Conservation (phyloP, 2,329 filamentous ascomycete species). For the Xylaria sp. region DNA sequence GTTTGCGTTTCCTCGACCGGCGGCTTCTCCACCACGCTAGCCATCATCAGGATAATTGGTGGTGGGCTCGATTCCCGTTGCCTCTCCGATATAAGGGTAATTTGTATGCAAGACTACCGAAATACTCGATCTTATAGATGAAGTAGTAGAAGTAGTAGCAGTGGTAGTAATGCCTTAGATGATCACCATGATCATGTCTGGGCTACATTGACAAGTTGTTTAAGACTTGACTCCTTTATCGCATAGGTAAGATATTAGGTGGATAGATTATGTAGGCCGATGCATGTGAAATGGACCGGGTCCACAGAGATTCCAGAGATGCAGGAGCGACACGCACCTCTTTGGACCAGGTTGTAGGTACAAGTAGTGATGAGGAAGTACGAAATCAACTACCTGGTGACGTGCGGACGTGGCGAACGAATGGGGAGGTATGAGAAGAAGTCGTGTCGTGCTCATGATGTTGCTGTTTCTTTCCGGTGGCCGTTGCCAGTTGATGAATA, state of each 20-base stretch:
- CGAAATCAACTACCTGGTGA: neutral
- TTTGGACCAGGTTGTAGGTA: neutral
- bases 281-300: neutral
- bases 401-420: neutral
- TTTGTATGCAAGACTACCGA: neutral
- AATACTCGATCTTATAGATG: neutral
- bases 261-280: neutral
- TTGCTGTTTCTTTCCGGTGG: neutral
- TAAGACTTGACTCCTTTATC: neutral
- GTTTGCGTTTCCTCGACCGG: slow-evolving; percentile 18
- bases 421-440: neutral
- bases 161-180: neutral
- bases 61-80: too few species aligned
- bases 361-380: neutral
- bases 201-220: neutral
- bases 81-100: neutral
- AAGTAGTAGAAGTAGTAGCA: neutral
- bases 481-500: neutral
- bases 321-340: neutral
- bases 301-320: slow-evolving; percentile 3
- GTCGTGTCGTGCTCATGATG: neutral
- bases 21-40: slow-evolving; percentile 11
- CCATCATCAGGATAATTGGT: slow-evolving; percentile 14
- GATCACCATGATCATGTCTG: neutral
- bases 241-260: neutral